Base-by-base conservation (phyloP, 352 stramenopile genomes). In the Aphanomyces euteiches region DNA sequence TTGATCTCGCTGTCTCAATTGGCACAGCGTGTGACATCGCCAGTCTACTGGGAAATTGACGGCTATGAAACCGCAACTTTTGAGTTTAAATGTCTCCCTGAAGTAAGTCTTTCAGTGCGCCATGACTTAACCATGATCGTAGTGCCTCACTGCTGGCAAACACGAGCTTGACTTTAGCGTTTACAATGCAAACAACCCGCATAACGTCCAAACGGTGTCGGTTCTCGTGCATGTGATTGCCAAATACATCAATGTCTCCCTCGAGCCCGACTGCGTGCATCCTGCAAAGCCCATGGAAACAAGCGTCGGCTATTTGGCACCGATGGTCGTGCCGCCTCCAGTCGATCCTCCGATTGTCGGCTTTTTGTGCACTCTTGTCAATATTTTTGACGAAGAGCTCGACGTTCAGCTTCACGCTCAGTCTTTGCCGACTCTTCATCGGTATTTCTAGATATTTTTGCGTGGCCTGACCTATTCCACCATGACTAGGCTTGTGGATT, bases 321-420 rank as follows among this genome's bases (percentile, higher is more conserved):
- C 86, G 48, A 73, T 95, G 3, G 88, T 81, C 6, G 78, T 95
- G 5, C 88, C 88, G 21, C 83, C 86, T 28, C 72, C 76, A 12
- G 70, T 78, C 19, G 85, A 94, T 54, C 65, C 73, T 28, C 72
- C 76, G n/a, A 79, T 73, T 2, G 74, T 58, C 92, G 88, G 88
- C 92, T 93, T 70, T 89, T 83, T 17, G 48, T 96, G 21, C 82
- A 70, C 64, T 8, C 47, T 73, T n/a, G 37, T 80, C 63, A 96
- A 96, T 70, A 80, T 96, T 37, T 95, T 90, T 72, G 88, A 96
- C 56, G 85, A 93, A 79, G 87, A 93, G 19, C 66, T 96, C 50
- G 81, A 66, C 39, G 79, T 96, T 28, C 86, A 85, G 48, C 66
- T 93, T 12, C 79, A 79, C 3, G 28, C 28, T 28, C 28, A 28